A percentile compares a stretch with the other conserved stretches of the same genome.
These are phyloP conservation scores for Cutaneotrichosporon spelunceum DNA, from an alignment of 1,284 basidiomycete species.

Conservation along the genomic window DNA sequence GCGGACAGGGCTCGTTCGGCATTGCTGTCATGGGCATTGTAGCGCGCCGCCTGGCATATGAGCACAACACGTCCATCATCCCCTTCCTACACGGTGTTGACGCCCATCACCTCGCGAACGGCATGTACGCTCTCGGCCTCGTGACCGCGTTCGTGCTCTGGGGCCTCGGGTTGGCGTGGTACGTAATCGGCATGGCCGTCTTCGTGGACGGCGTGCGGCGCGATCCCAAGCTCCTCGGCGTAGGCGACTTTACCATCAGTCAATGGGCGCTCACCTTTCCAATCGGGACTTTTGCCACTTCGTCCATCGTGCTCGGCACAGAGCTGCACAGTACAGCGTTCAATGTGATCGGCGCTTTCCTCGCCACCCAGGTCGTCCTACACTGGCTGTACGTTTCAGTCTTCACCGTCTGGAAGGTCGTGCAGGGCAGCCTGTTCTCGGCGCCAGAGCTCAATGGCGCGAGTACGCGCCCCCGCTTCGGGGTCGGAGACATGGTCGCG, in stretches of 20 bases:
- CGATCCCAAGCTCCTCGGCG: conserved; percentile 27
- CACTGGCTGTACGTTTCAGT: conserved; percentile 60
- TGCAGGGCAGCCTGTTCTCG: conserved; percentile 55
- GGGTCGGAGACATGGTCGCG: not conserved
- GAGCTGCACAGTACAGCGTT: conserved; percentile 59
- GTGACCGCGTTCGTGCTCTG: conserved; percentile 51
- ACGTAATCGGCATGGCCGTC: conserved; percentile 45
- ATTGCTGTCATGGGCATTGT: conserved; percentile 57
- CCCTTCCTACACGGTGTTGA: conserved; percentile 45
- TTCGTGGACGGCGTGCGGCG: conserved; percentile 30
- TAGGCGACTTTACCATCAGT: conserved; percentile 37
- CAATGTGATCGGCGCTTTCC: conserved; percentile 58
- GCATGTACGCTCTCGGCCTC: conserved; percentile 51
- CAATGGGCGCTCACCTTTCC: conserved; percentile 52
- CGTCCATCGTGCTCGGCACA: conserved; percentile 59
- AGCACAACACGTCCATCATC: conserved; percentile 31
- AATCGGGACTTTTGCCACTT: conserved; percentile 61
- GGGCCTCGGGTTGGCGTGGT: conserved; percentile 54
- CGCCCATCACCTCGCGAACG: conserved; percentile 39
- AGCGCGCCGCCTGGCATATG: conserved; percentile 53
- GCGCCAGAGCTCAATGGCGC: conserved; percentile 54
- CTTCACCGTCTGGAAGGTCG: conserved; percentile 53
- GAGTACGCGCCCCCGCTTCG: not conserved
- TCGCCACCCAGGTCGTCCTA: conserved; percentile 57
- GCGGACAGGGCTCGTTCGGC: conserved; percentile 63